Conservation (phyloP, 345 rosid species). For the Cardamine occulta region DNA sequence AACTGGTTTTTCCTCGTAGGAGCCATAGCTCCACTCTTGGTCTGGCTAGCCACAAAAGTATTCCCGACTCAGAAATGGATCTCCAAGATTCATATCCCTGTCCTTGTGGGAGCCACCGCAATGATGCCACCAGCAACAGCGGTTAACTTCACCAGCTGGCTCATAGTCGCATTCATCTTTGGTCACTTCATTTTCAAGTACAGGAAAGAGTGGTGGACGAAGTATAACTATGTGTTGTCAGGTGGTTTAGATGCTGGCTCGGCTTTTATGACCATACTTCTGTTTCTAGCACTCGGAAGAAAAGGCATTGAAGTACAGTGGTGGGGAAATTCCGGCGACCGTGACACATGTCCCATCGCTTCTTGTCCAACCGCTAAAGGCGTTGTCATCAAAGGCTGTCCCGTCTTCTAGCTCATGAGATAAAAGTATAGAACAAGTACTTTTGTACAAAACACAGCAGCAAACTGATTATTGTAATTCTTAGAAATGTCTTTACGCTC, state of each 20-base stretch:
- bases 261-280: constrained; percentile 67
- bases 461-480: constrained; percentile 9
- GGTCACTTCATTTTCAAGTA: constrained; percentile 62
- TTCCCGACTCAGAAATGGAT: constrained; percentile 73
- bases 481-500: constrained; percentile 23
- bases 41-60: constrained; percentile 67
- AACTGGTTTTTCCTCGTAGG: constrained; percentile 84
- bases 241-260: constrained; percentile 88
- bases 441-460: constrained; percentile 30
- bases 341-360: constrained; percentile 70
- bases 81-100: constrained; percentile 63
- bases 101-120: constrained; percentile 70
- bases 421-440: constrained; percentile 7
- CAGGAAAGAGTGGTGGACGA: constrained; percentile 63
- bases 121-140: constrained; percentile 89
- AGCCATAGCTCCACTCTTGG: constrained; percentile 69
- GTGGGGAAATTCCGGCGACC: constrained; percentile 84
- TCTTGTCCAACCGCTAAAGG: constrained; percentile 78
- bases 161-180: constrained; percentile 56
- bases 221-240: constrained; percentile 74
- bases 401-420: constrained; percentile 47
- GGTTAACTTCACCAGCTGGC: constrained; percentile 80
- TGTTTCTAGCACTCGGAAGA: constrained; percentile 60
- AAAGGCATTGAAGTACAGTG: constrained; percentile 52
- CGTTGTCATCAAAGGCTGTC: constrained; percentile 59